These are phyloP conservation scores for Ascochyta rabiei DNA, from an alignment of 2,329 filamentous ascomycete genomes.

Conservation along the genomic window DNA sequence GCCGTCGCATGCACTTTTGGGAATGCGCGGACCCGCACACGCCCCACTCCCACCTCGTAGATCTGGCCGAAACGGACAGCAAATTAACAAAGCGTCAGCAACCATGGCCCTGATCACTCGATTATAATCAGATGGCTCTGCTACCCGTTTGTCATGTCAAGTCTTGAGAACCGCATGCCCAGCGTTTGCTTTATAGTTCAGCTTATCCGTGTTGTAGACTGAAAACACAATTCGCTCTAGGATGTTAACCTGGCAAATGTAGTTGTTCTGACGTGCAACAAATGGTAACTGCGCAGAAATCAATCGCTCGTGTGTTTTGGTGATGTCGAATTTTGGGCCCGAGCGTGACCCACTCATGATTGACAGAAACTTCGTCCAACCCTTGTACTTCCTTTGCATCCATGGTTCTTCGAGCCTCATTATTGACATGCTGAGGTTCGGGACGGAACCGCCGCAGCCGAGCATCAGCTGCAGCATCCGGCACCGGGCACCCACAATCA, in stretches of 20 bases:
- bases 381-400: no score
- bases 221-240: not conserved
- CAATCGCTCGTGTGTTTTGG: not conserved
- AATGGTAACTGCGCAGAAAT: not conserved
- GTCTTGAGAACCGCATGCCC: not conserved
- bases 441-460: not conserved
- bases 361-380: not conserved
- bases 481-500: not conserved
- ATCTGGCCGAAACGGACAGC: slow-evolving; percentile 17
- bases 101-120: not conserved
- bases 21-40: slow-evolving; percentile 5
- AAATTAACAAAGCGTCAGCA: slow-evolving; percentile 16
- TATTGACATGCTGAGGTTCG: not conserved
- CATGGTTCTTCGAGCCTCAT: not conserved
- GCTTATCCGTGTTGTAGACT: not conserved
- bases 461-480: not conserved
- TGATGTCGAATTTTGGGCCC: not conserved
- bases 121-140: not conserved
- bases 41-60: slow-evolving; percentile 16
- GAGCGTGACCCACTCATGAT: not conserved
- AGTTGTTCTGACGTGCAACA: not conserved
- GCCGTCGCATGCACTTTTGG: slow-evolving; percentile 19
- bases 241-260: no score
- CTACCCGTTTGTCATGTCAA: not conserved
- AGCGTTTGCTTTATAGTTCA: not conserved